Conservation (phyloP, 2,329 filamentous ascomycete genomes). For the Bipolaris zeicola region DNA sequence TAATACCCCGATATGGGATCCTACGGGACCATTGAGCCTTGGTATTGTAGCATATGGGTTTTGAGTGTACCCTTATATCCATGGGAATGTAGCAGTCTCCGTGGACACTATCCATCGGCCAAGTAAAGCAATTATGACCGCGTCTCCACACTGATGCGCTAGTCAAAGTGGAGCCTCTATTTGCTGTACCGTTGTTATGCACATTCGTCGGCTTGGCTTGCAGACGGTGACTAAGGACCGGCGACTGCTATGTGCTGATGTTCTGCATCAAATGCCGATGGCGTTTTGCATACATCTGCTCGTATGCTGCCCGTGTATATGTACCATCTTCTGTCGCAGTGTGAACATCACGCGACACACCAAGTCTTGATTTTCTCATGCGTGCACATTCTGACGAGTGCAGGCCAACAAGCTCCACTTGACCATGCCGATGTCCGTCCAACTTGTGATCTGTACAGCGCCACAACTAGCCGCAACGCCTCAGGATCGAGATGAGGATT, state of each 20-base stretch:
- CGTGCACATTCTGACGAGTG: not conserved
- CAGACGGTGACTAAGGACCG: not conserved
- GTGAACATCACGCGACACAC: not conserved
- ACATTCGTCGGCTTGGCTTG: not conserved
- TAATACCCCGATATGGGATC: conserved; percentile 1
- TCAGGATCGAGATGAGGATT: conserved; percentile 7
- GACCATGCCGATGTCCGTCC: conserved; percentile 7
- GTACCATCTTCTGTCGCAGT: not conserved
- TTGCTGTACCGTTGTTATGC: not conserved
- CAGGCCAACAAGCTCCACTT: conserved; percentile 5
- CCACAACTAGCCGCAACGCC: conserved; percentile 8
- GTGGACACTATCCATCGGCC: not conserved
- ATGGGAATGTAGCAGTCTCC: not conserved
- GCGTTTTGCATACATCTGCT: not conserved
- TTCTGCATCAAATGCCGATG: not conserved
- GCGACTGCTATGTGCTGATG: not conserved
- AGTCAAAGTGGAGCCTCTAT: not conserved
- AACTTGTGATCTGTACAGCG: conserved; percentile 8
- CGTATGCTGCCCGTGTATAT: not conserved
- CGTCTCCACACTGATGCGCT: conserved; percentile 7
- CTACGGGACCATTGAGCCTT: not conserved
- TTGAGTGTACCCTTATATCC: not conserved
- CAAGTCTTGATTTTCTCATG: not conserved
- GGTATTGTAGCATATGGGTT: not conserved
- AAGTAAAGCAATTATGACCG: conserved; percentile 1